Evolutionary conservation across 495 filamentous ascomycete species (phyloP).

Genomic region (Podospora comata): DNA sequence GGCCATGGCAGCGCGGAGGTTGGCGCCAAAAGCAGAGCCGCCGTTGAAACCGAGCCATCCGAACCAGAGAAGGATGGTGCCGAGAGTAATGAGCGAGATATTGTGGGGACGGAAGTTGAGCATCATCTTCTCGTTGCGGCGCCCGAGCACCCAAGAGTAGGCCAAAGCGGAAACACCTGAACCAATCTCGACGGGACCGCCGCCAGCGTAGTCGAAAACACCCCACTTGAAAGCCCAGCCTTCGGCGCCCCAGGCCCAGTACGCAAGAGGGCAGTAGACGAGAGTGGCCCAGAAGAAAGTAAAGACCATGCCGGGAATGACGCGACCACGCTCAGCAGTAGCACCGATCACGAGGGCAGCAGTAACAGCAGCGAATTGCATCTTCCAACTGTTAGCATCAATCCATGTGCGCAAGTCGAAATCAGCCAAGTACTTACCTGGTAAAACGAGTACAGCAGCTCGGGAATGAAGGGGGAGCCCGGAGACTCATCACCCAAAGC

Average conservation of each 20-base stretch:
- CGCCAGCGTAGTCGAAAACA: conserved; percentile 93
- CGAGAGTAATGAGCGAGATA: conserved; percentile 93
- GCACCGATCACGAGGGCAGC: conserved; percentile 90
- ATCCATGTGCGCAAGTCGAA: not conserved
- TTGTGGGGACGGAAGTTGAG: conserved; percentile 95
- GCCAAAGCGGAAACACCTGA: conserved; percentile 91
- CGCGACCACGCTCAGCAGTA: conserved; percentile 88
- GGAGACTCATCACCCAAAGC: conserved; percentile 78
- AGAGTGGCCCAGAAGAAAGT: conserved; percentile 93
- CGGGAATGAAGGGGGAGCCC: conserved; percentile 75
- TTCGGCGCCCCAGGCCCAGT: conserved; percentile 93
- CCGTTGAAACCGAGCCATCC: conserved; percentile 99
- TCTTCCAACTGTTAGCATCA: conserved; percentile 46
- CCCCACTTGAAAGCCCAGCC: conserved; percentile 93
- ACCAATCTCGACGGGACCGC: conserved; percentile 95
- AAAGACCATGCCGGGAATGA: conserved; percentile 95
- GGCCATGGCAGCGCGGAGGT: conserved; percentile 90
- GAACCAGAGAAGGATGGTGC: conserved; percentile 95
- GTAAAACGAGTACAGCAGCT: conserved; percentile 88
- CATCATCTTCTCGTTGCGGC: conserved; percentile 99
- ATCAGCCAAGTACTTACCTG: conserved; percentile 49
- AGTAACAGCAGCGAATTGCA: conserved; percentile 94
- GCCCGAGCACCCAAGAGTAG: conserved; percentile 92
- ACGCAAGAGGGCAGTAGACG: conserved; percentile 94
- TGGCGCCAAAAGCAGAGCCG: conserved; percentile 93